Conservation (phyloP, 1,284 basidiomycete species). For the Cutaneotrichosporon sp. region DNA sequence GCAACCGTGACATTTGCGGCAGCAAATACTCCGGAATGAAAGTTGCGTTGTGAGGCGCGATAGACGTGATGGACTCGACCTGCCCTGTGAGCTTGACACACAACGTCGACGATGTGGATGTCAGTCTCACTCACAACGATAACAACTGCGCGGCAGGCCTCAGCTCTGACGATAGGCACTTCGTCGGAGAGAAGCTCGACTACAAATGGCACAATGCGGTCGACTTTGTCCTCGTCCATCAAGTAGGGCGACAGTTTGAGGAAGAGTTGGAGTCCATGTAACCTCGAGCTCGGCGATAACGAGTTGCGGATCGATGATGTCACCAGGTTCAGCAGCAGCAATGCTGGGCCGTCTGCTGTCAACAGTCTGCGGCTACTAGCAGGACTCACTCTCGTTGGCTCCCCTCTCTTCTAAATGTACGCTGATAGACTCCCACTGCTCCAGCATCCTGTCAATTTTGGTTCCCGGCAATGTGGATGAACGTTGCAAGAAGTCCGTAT, state of each 20-base stretch:
- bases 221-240: conserved; percentile 91
- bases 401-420: conserved; percentile 34
- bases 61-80: conserved; percentile 78
- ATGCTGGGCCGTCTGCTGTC: conserved; percentile 65
- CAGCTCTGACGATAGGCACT: conserved; percentile 69
- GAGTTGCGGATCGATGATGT: conserved; percentile 90
- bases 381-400: conserved; percentile 28
- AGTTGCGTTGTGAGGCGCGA: conserved; percentile 77
- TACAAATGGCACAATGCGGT: conserved; percentile 87
- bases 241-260: conserved; percentile 76
- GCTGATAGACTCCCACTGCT: conserved; percentile 44
- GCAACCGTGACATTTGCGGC: conserved; percentile 77
- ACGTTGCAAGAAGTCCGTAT: conserved; percentile 24
- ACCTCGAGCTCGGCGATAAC: conserved; percentile 75
- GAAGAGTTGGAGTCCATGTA: conserved; percentile 80
- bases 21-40: conserved; percentile 95
- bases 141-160: conserved; percentile 72
- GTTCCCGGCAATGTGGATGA: conserved; percentile 27
- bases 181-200: conserved; percentile 85
- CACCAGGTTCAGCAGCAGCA: conserved; percentile 75
- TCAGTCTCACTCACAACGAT: conserved; percentile 61
- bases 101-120: neutral
- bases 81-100: conserved; percentile 38
- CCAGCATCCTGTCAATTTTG: conserved; percentile 40
- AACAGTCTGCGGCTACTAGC: neutral